Evolutionary conservation across 2,329 filamentous ascomycete genomes (phyloP), one percentile per base, ranked within the genome.

Genomic region (Pseudogymnoascus sp.): DNA sequence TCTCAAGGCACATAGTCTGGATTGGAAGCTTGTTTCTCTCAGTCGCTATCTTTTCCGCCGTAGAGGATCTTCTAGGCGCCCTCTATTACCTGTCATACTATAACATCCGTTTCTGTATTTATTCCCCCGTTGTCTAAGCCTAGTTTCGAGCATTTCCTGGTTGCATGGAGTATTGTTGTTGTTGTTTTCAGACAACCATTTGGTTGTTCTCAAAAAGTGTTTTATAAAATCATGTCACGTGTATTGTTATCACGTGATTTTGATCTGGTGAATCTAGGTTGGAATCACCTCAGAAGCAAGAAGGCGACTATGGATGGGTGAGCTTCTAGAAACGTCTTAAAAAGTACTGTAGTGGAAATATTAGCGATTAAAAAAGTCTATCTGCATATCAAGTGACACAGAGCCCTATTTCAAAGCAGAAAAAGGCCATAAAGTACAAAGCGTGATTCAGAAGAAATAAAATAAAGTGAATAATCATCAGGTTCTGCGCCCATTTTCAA

Each of bases 371-470:
- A 56, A 49, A 56, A 56, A 23, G 11, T 56, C 12, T 1, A 34
- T 36, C n/a, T 36, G 49, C 49, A 56, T 56, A 56, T 56, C n/a
- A 56, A 56, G 49, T 56, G 49, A 56, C 49, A 56, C 49, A 56
- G 28, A 56, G 49, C 31, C 16, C 16, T 18, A 34, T 56, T 56
- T 56, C 28, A 34, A 56, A 34, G n/a, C 49, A 18, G 16, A 56
- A 56, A 18, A 31, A 6, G 11, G 31, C 31, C 28, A 21, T 9
- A 56, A 56, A 56, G n/a, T 34, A 34, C 31, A 56, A 56, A 56
- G n/a, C 28, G 49, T 34, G 49, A 56, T 56, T 56, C 49, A 36
- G 7, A 21, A 7, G 23, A 23, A 11, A 5, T 56, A 34, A 18
- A 34, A 56, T 34, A 3, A 34, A 56, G 28, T 56, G 46, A 56